Evolutionary conservation across 2,329 filamentous ascomycete genomes (phyloP), one percentile per base, ranked within the genome.

Genomic region (Didymella pomorum): DNA sequence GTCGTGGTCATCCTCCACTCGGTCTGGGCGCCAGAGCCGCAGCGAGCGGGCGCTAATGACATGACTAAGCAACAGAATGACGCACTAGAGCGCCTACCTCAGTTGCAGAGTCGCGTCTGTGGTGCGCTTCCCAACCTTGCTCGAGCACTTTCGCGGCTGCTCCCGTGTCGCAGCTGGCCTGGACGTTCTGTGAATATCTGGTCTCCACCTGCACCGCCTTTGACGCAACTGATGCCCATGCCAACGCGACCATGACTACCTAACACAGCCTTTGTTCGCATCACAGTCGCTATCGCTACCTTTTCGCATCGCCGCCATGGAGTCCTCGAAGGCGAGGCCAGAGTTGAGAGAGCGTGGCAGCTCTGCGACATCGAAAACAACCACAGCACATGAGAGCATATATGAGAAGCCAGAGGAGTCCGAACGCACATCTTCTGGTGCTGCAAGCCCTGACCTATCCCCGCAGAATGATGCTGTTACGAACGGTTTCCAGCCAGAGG

Each of bases 401-500:
- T 60, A 63, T 35, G 71, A 74, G 35, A 69, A 68, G 33, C 48
- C 55, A 28, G 69, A 71, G 31, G 72, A 71, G 1, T 57, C 65
- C 20, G 72, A 76, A 23, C 66, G 57, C 47, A 61, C 71, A 25
- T 70, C 71, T 47, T 68, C 66, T 37, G 64, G 64, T 49, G 56
- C 67, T 29, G 64, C 60, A 20, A 74, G 71, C 33, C 70, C 69
- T 8, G 61, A 68, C 23, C 48, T 66, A 18, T 58, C 56, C 16
- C 62, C 70, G 46, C 67, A 68, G 41, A 65, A 66, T 63, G 72
- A 74, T 28, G 56, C 31, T 20, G 62, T 66, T 23, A 61, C 60
- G 4, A 71, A 65, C 48, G 69, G 66, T 12, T 75, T 75, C 58
- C 70, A 70, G 33, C 70, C 67, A 20, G 73, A 74, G 47, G 64